Conservation (phyloP, 768 basidiomycete species). For the Boletus speciosus region DNA sequence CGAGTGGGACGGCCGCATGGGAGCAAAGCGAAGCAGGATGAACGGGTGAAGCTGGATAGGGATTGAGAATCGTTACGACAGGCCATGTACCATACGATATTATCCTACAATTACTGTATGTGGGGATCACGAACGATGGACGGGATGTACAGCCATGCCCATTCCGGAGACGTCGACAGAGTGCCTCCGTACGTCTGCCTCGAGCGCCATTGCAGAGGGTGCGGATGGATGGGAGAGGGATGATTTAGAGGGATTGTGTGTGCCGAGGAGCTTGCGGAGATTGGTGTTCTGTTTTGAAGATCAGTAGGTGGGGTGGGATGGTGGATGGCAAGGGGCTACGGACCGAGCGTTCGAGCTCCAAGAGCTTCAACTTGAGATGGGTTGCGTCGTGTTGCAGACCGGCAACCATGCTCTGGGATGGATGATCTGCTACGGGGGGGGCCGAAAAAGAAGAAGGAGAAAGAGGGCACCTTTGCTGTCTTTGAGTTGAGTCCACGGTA, state of each 20-base stretch:
- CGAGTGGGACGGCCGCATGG: slow-evolving; percentile 69
- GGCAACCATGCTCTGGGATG: slow-evolving; percentile 63
- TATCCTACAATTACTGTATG: slow-evolving; percentile 19
- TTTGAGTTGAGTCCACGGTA: slow-evolving; percentile 73
- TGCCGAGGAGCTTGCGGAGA: slow-evolving; percentile 30
- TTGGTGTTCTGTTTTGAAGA: slow-evolving; percentile 26
- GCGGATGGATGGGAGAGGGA: slow-evolving; percentile 23
- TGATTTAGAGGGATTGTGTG: slow-evolving; percentile 15
- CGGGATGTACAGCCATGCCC: slow-evolving; percentile 26
- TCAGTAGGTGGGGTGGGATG: not conserved
- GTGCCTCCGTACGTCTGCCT: slow-evolving; percentile 33
- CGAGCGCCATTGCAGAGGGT: slow-evolving; percentile 28
- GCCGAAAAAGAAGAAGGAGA: not conserved
- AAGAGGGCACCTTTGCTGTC: slow-evolving; percentile 60
- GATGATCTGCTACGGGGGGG: not conserved
- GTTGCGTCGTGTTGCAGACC: slow-evolving; percentile 66
- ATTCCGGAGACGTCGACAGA: slow-evolving; percentile 32
- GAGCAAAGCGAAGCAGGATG: slow-evolving; percentile 83
- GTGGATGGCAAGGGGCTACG: not conserved
- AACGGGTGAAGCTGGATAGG: slow-evolving; percentile 55
- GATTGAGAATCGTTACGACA: slow-evolving; percentile 36
- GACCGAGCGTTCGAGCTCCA: slow-evolving; percentile 69
- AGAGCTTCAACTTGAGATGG: slow-evolving; percentile 55
- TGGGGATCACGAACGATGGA: slow-evolving; percentile 6
- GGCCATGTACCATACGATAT: slow-evolving; percentile 8